Evolutionary conservation across 805 yeast species (phyloP).

Genomic region (Blastobotrys chiropterorum): DNA sequence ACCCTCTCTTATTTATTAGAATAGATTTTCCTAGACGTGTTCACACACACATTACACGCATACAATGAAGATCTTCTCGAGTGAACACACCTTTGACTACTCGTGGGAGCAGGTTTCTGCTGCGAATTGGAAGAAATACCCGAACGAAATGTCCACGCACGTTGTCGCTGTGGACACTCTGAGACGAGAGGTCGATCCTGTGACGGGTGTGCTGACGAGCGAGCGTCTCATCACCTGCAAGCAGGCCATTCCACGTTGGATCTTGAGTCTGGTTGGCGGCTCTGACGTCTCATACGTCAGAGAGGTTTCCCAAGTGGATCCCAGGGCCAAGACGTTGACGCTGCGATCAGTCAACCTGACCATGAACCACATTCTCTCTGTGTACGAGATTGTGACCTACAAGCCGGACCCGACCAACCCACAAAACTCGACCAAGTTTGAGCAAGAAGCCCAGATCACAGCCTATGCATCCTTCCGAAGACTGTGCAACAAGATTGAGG

Average conservation of each 20-base stretch:
- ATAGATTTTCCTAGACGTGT: background rate
- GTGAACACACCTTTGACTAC: constrained; percentile 65
- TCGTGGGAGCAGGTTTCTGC: constrained; percentile 94
- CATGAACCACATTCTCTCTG: constrained; percentile 65
- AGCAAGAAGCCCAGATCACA: constrained; percentile 81
- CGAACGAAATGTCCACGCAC: constrained; percentile 88
- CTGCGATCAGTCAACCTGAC: constrained; percentile 86
- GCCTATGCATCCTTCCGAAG: constrained; percentile 69
- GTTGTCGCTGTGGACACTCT: constrained; percentile 90
- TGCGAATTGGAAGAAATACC: constrained; percentile 95
- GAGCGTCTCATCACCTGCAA: constrained; percentile 86
- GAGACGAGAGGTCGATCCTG: constrained; percentile 57
- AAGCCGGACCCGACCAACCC: constrained; percentile 58
- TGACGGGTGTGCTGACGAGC: constrained; percentile 53
- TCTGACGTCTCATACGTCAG: constrained; percentile 71
- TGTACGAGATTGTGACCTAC: constrained; percentile 82
- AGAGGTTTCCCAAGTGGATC: constrained; percentile 82
- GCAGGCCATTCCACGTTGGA: constrained; percentile 83
- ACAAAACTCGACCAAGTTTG: constrained; percentile 49
- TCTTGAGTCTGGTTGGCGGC: constrained; percentile 65
- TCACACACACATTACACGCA: background rate
- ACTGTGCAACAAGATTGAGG: constrained; percentile 78
- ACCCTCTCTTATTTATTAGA: background rate
- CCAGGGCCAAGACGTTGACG: constrained; percentile 53
- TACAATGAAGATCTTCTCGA: constrained; percentile 71